Percentiles rank a stretch among this genome's conserved stretches.
Evolutionary conservation across 2,329 filamentous ascomycete species (phyloP).

Genomic region (Botryotinia globosa): DNA sequence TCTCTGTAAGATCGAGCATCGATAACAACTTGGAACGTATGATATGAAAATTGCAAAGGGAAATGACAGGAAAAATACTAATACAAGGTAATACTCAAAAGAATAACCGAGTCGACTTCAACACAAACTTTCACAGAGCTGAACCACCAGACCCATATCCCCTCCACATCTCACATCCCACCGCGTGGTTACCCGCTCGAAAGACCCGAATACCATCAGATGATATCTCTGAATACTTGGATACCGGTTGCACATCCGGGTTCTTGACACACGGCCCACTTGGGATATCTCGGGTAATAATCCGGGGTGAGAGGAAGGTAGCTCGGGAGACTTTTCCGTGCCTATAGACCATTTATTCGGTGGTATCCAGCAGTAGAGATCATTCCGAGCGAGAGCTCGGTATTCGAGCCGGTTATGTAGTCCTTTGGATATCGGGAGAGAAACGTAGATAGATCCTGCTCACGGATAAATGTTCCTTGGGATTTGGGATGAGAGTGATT

Average conservation of each 20-base stretch:
- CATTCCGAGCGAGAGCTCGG: not conserved
- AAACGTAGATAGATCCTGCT: not conserved
- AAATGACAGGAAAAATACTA: not conserved
- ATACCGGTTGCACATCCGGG: not conserved
- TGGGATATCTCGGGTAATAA: not conserved
- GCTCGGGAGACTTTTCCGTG: not conserved
- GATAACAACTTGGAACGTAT: not conserved
- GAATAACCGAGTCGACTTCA: not conserved
- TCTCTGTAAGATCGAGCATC: not conserved
- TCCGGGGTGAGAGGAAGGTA: not conserved
- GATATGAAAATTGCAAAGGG: not conserved
- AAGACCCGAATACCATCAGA: not conserved
- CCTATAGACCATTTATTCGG: not conserved
- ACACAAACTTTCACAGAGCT: not conserved
- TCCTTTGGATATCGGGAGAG: not conserved
- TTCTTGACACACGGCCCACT: not conserved
- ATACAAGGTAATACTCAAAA: not conserved
- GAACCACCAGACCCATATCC: not conserved
- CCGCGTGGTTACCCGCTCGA: not conserved
- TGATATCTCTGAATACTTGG: not conserved
- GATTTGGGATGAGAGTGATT: not conserved
- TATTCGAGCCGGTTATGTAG: not conserved
- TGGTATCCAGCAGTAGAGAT: not conserved
- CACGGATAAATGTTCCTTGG: not conserved
- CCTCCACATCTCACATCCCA: not conserved